A percentile compares a stretch with the other conserved stretches of the same genome.
Evolutionary conservation across 2,329 filamentous ascomycete species (phyloP).

Genomic region (Lecanoromycetidae sp.): DNA sequence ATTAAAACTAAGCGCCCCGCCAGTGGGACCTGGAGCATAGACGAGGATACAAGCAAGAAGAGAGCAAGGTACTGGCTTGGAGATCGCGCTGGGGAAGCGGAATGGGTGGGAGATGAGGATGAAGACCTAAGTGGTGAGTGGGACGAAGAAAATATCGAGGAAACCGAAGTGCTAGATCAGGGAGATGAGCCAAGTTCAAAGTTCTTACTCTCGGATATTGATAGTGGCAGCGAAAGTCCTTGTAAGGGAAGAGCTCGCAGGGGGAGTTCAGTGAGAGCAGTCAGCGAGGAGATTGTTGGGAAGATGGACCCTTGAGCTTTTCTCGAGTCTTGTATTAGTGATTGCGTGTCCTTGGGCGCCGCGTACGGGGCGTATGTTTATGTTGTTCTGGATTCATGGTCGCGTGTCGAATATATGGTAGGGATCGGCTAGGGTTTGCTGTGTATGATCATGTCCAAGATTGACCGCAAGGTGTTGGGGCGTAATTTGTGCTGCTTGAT

Average conservation of each 20-base stretch:
- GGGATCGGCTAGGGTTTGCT: too few relatives aligned
- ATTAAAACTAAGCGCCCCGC: conserved; percentile 35
- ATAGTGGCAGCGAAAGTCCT: conserved; percentile 12
- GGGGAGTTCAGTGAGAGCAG: conserved; percentile 8
- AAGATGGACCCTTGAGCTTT: conserved; percentile 15
- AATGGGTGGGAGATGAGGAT: conserved; percentile 34
- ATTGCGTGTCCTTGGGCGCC: too few relatives aligned
- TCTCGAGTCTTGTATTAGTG: too few relatives aligned
- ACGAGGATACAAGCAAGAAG: conserved; percentile 50
- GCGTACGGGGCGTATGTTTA: too few relatives aligned
- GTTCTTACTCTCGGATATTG: conserved; percentile 3
- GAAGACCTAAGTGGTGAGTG: conserved; percentile 11
- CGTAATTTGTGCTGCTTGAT: too few relatives aligned
- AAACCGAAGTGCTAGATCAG: conserved; percentile 7
- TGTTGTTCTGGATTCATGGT: too few relatives aligned
- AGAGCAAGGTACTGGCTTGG: conserved; percentile 83
- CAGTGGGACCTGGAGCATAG: conserved; percentile 38
- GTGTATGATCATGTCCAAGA: too few relatives aligned
- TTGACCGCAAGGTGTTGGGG: too few relatives aligned
- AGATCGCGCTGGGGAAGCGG: conserved; percentile 41
- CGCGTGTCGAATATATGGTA: too few relatives aligned
- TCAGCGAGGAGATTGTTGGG: conserved; percentile 15
- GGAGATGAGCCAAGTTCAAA: conserved; percentile 13
- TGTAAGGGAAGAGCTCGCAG: conserved; percentile 10
- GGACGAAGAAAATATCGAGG: conserved; percentile 5